Conservation (phyloP, 2,329 filamentous ascomycete genomes). For the Ophiognomonia clavigignenti-juglandacearum region DNA sequence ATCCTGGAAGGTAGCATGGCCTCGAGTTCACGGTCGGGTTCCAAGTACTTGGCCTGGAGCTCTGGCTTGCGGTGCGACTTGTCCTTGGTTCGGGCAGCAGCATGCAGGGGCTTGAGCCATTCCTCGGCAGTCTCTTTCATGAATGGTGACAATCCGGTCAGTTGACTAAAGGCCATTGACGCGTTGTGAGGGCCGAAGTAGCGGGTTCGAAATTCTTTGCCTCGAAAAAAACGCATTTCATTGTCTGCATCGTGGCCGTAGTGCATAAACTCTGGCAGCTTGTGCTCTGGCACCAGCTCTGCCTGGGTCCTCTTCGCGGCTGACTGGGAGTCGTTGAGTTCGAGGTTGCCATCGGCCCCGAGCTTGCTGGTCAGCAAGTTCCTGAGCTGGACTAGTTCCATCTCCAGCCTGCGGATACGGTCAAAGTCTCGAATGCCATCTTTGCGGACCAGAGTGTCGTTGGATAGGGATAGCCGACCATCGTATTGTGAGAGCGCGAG, state of each 20-base stretch:
- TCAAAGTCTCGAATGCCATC: slow-evolving; percentile 48
- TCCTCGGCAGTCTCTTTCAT: slow-evolving; percentile 60
- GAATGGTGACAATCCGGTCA: slow-evolving; percentile 53
- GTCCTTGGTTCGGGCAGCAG: slow-evolving; percentile 49
- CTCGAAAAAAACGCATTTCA: slow-evolving; percentile 53
- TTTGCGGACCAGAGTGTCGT: slow-evolving; percentile 31
- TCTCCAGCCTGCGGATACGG: slow-evolving; percentile 53
- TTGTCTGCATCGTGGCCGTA: slow-evolving; percentile 30
- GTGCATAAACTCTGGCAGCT: slow-evolving; percentile 28
- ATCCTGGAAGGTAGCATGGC: slow-evolving; percentile 42
- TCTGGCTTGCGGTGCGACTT: slow-evolving; percentile 48
- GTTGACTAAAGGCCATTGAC: slow-evolving; percentile 51
- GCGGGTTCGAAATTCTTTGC: slow-evolving; percentile 55
- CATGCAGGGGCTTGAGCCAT: slow-evolving; percentile 54
- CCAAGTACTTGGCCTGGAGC: slow-evolving; percentile 43
- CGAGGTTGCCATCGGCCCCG: slow-evolving; percentile 19
- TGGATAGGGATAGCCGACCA: slow-evolving; percentile 36
- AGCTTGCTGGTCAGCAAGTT: slow-evolving; percentile 41
- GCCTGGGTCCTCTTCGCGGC: slow-evolving; percentile 17
- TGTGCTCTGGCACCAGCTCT: slow-evolving; percentile 15
- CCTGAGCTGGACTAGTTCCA: slow-evolving; percentile 55
- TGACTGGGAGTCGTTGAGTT: slow-evolving; percentile 20
- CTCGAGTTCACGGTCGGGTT: slow-evolving; percentile 46
- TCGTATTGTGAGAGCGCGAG: slow-evolving; percentile 43
- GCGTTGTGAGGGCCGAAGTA: slow-evolving; percentile 58